Base-by-base conservation (phyloP, 2,329 filamentous ascomycete genomes). In the Trichoderma sp. region DNA sequence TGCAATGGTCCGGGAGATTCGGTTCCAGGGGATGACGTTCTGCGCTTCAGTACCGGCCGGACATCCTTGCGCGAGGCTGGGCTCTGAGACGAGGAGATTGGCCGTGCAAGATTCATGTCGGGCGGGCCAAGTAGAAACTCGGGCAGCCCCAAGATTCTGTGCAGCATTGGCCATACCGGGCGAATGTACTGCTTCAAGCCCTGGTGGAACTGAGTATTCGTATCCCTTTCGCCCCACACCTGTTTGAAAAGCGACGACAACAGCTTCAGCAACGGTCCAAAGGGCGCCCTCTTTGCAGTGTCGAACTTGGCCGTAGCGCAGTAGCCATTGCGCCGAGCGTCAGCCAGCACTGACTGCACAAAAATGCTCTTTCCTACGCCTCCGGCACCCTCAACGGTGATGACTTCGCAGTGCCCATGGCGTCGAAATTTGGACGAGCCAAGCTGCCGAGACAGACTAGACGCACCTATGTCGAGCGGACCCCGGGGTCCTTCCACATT, bases 291-390 rank as follows among this genome's bases (percentile, higher is more conserved):
- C 74, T 87, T 84, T 0, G 88, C 86, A 0, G 86, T 87, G 75
- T 92, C 90, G 72, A 91, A 91, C 76, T 91, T 91, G 53, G 89
- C 87, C 36, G 88, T 90, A 7, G 89, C 88, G 75, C 88, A 91
- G 76, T 91, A 91, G 3, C 90, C 90, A 72, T 86, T 85, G 59
- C 87, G 84, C 64, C 89, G 84, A 17, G 88, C 88, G 74, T 91
- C 89, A 3, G 86, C 82, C 55, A 91, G 84, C 6, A 91, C 86
- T 9, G 88, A 89, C 75, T 91, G 88, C 30, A 91, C 87, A 17
- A 92, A 83, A 72, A 87, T 88, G 74, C 86, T 91, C 78, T 92
- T 92, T 17, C 90, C 90, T n/a, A 91, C 80, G 0, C 90, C 90
- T 3, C 86, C 88, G 13, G 86, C 84, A 34, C 90, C 90, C 74